Base-by-base conservation (phyloP, 805 yeast genomes). In the Yamadazyma insecticola region DNA sequence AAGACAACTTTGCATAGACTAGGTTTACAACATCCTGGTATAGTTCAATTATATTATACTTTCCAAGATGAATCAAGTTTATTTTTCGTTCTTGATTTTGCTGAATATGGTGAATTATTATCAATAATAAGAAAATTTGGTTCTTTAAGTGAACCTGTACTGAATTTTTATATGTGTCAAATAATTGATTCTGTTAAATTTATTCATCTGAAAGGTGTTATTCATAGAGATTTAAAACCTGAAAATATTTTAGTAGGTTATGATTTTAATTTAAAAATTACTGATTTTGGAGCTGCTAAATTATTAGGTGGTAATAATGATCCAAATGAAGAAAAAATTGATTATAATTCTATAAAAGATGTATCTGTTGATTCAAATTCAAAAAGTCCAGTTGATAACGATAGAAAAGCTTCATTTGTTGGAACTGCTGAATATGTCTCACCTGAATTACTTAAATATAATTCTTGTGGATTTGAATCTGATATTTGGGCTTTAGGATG, bases 201-300 rank as follows among this genome's bases (percentile, higher is more conserved):
- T 59, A 88, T 90, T 63, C 97, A 92, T 53, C 74, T 76, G 35
- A 81, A 78, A 44, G 96, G 96, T 1, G 85, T 90, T 8, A 83
- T 92, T 13, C 98, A 90, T 53, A 70, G 98, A 40, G 98, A 92
- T 58, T 63, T 92, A 48, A 90, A 90, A 55, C 98, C 98, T 0
- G 98, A 90, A 48, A 90, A 90, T 51, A 83, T 90, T 29, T 56
- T 90, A 44, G 72, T 92, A 28, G 90, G 84, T 49, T 77, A 77
- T 39, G 92, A 86, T 34, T 86, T 89, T 74, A 80, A 85, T 47
- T 61, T 92, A 37, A 87, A 89, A 73, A 80, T 92, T 35, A 92
- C 97, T 2, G 98, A 92, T 59, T 92, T 92, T 57, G 98, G 98
- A 8, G 95, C 97, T n/a, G 98, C 97, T 1, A 87, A 85, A 53